Percentiles rank a stretch among this genome's conserved stretches.
phyloP scores from a whole-genome alignment of 352 stramenopile species.

The Phytophthora colocasiae region DNA sequence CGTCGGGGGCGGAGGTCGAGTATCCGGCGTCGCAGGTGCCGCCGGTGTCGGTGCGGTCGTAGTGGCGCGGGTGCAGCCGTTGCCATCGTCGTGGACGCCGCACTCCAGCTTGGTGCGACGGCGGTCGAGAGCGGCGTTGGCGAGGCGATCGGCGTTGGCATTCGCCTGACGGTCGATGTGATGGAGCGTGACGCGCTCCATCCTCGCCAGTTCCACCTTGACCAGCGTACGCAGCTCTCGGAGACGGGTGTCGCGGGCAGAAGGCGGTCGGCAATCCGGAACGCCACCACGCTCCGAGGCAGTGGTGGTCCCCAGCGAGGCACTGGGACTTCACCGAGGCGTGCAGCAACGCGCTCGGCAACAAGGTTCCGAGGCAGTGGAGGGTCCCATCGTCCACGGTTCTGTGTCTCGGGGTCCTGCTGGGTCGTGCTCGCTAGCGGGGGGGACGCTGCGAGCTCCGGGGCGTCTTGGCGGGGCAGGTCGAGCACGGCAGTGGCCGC shows the following conservation, averaged over 20 bases:
- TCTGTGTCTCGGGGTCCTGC: too few relatives aligned
- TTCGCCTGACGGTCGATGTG: slow-evolving; percentile 35
- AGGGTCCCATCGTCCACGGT: background rate
- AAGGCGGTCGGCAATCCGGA: background rate
- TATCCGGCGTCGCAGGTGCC: background rate
- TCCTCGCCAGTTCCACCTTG: too few relatives aligned
- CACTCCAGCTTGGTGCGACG: background rate
- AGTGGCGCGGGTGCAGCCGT: background rate
- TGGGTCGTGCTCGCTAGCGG: background rate
- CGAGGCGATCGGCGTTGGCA: slow-evolving; percentile 23
- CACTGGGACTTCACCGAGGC: background rate
- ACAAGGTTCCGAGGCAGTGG: background rate
- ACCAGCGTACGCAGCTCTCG: background rate
- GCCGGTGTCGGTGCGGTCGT: background rate
- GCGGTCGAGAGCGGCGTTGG: slow-evolving; percentile 7
- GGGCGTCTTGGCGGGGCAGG: too few relatives aligned
- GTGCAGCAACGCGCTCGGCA: background rate
- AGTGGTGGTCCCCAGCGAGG: background rate
- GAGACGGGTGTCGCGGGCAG: background rate
- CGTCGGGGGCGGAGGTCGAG: too few relatives aligned
- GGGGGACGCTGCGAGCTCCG: too few relatives aligned
- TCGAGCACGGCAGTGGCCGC: too few relatives aligned
- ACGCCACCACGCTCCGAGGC: background rate
- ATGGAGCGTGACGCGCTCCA: background rate
- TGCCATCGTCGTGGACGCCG: background rate